A percentile compares a stretch with the other conserved stretches of the same genome.
Conservation (phyloP, 2,329 filamentous ascomycete genomes). For the Monascus ruber region DNA sequence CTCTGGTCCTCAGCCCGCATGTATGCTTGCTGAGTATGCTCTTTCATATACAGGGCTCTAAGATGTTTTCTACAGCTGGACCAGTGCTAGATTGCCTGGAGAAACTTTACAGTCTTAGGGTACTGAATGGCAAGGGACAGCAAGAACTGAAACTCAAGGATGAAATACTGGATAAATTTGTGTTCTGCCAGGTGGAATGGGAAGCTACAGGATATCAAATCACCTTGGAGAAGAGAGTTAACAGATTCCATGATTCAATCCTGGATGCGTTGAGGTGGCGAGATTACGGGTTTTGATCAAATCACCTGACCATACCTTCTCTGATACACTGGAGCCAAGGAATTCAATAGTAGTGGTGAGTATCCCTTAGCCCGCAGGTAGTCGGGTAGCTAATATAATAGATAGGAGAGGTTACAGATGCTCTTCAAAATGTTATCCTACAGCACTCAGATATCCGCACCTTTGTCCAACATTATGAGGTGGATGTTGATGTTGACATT, state of each 20-base stretch:
- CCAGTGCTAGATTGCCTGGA: conserved; percentile 5
- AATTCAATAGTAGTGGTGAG: conserved; percentile 4
- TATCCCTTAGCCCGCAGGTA: too few species aligned
- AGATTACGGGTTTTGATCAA: conserved; percentile 4
- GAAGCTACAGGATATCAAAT: conserved; percentile 4
- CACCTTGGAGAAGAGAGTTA: conserved; percentile 1
- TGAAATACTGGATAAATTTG: conserved; percentile 2
- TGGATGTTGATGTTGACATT: conserved; percentile 7
- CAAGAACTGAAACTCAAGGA: conserved; percentile 5
- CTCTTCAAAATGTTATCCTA: conserved; percentile 7
- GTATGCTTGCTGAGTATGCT: conserved; percentile 3
- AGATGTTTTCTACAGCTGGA: conserved; percentile 2
- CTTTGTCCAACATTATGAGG: conserved; percentile 8
- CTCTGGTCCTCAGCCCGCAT: conserved; percentile 3
- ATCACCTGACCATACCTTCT: conserved; percentile 4
- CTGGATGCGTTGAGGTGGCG: conserved; percentile 2
- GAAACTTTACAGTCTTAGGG: conserved; percentile 6
- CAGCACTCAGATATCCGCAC: conserved; percentile 8
- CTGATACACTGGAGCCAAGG: conserved; percentile 4
- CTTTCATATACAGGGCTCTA: conserved; percentile 3
- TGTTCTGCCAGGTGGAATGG: conserved; percentile 3
- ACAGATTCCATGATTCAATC: conserved; percentile 2
- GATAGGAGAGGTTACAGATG: conserved; percentile 3
- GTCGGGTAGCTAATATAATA: background rate
- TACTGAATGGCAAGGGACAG: conserved; percentile 3